Conservation (phyloP, 1,284 basidiomycete genomes). For the Rhodofomes roseus region DNA sequence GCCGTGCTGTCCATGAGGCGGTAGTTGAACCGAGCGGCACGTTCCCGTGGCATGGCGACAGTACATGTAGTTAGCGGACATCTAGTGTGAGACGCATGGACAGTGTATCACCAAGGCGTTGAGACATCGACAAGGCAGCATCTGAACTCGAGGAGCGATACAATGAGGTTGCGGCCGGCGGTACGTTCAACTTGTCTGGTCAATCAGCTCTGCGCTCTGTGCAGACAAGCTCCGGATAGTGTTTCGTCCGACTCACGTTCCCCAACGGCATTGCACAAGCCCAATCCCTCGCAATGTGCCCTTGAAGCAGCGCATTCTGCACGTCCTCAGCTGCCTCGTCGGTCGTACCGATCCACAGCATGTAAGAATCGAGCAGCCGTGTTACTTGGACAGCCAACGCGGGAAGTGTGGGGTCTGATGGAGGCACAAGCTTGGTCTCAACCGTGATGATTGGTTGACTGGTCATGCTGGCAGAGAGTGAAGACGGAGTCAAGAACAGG, state of each 20-base stretch:
- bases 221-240: conserved; percentile 1
- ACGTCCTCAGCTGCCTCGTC: conserved; percentile 45
- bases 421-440: conserved; percentile 41
- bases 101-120: conserved; percentile 64
- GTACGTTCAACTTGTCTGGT: conserved; percentile 26
- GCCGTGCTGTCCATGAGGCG: conserved; percentile 41
- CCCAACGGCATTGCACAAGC: conserved; percentile 76
- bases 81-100: conserved; percentile 6
- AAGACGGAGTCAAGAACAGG: background rate
- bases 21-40: background rate
- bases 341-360: conserved; percentile 79
- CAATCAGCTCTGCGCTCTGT: conserved; percentile 8
- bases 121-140: conserved; percentile 68
- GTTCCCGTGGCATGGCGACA: conserved; percentile 1
- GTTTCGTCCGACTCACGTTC: conserved; percentile 31
- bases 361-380: conserved; percentile 66
- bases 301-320: conserved; percentile 44
- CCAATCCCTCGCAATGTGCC: conserved; percentile 73
- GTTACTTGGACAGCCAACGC: conserved; percentile 70
- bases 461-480: background rate
- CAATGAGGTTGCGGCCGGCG: conserved; percentile 57
- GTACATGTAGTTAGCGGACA: conserved; percentile 15
- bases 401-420: conserved; percentile 47
- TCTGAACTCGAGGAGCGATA: conserved; percentile 66
- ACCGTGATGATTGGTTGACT: conserved; percentile 23